These are phyloP conservation scores for Oldenlandia corymbosa DNA, from an alignment of 257 asterid species.

Conservation along the genomic window DNA sequence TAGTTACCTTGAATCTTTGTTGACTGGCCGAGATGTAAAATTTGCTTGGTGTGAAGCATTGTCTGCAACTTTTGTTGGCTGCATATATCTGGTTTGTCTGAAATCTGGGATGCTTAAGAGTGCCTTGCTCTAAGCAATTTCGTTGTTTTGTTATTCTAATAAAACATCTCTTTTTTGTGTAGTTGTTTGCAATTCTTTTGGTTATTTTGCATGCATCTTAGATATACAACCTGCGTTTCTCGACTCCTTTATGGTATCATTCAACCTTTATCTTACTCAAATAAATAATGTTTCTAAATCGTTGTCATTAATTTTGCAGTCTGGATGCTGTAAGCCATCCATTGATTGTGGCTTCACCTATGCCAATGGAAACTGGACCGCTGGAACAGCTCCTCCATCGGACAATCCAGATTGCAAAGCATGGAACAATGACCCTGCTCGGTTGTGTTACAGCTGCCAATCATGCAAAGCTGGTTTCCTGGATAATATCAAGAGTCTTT, in stretches of 20 bases:
- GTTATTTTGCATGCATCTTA: not conserved
- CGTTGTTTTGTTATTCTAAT: not conserved
- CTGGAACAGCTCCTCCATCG: not conserved
- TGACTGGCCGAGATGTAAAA: not conserved
- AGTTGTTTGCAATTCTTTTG: not conserved
- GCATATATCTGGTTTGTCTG: not conserved
- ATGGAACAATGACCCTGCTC: slow-evolving; percentile 55
- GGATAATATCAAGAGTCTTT: slow-evolving; percentile 72
- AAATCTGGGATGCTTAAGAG: no score
- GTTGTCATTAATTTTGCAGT: slow-evolving; percentile 33
- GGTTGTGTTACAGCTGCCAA: slow-evolving; percentile 62
- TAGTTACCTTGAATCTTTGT: not conserved
- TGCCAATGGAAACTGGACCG: slow-evolving; percentile 74
- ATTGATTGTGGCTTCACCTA: slow-evolving; percentile 59
- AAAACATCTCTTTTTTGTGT: not conserved
- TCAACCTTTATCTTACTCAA: no score
- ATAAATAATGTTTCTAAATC: not conserved
- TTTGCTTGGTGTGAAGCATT: not conserved
- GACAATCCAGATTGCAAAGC: slow-evolving; percentile 48
- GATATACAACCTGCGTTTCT: not conserved
- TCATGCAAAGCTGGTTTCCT: slow-evolving; percentile 91
- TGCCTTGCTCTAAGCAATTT: not conserved
- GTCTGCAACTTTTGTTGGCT: not conserved
- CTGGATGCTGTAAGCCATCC: slow-evolving; percentile 98
- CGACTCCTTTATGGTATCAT: no score